Conservation (phyloP, 352 stramenopile species). For the Pythium rishiriense region DNA sequence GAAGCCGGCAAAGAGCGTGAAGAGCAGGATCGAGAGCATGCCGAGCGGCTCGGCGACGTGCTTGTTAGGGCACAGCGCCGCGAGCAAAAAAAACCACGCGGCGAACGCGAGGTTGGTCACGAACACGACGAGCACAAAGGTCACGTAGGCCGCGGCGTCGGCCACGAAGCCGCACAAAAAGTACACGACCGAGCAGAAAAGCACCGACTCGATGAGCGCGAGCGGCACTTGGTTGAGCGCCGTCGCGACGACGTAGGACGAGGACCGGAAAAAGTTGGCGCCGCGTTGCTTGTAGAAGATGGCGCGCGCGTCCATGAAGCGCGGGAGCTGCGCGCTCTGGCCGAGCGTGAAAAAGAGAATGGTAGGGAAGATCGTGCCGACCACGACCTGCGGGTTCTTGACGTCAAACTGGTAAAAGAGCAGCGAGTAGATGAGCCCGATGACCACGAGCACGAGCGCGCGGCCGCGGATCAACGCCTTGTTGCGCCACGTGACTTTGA, state of each 20-base stretch:
- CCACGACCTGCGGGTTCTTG: slow-evolving; percentile 33
- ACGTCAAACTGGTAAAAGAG: slow-evolving; percentile 41
- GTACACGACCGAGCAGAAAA: slow-evolving; percentile 53
- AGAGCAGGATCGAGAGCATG: slow-evolving; percentile 44
- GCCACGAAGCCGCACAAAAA: slow-evolving; percentile 29
- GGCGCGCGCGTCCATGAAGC: slow-evolving; percentile 52
- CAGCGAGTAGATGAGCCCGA: slow-evolving; percentile 42
- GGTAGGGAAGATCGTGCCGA: slow-evolving; percentile 76
- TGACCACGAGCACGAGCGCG: slow-evolving; percentile 41
- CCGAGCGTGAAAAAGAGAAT: slow-evolving; percentile 79
- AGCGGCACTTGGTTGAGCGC: slow-evolving; percentile 31
- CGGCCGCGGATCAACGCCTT: slow-evolving; percentile 34
- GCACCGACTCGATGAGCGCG: slow-evolving; percentile 28
- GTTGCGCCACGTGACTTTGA: slow-evolving; percentile 54
- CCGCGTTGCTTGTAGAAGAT: slow-evolving; percentile 54
- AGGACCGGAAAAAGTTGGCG: slow-evolving; percentile 66
- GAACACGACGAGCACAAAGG: slow-evolving; percentile 39
- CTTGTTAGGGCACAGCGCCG: slow-evolving; percentile 27
- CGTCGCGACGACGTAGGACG: slow-evolving; percentile 59
- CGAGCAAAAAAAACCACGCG: slow-evolving; percentile 47
- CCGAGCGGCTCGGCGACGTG: slow-evolving; percentile 42
- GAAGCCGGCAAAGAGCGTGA: slow-evolving; percentile 54
- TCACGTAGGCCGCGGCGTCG: slow-evolving; percentile 26
- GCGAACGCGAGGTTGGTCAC: slow-evolving; percentile 40
- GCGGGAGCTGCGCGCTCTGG: slow-evolving; percentile 73